A percentile compares a stretch with the other conserved stretches of the same genome.
These are phyloP conservation scores for Wickerhamiella pararugosa DNA, from an alignment of 1,139 yeast genomes.

Conservation along the genomic window DNA sequence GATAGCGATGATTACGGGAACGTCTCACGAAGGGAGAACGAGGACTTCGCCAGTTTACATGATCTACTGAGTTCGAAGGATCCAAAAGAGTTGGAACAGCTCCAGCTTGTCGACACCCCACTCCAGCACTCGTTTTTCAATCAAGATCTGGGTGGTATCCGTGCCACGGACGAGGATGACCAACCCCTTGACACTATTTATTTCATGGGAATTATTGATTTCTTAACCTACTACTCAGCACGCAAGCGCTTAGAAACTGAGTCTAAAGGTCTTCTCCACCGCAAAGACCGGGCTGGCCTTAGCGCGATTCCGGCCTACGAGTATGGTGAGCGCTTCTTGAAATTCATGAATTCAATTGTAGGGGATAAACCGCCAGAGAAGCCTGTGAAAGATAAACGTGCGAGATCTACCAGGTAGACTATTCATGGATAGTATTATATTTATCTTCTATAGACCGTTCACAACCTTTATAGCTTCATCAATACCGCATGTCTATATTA, in stretches of 20 bases:
- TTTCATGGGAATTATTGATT: constrained; percentile 88
- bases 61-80: constrained; percentile 25
- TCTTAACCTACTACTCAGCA: constrained; percentile 70
- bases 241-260: constrained; percentile 73
- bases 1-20: constrained; percentile 9
- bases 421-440: no score
- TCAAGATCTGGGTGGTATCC: constrained; percentile 75
- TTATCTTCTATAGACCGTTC: no score
- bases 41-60: constrained; percentile 24
- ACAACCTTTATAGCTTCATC: no score
- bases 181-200: constrained; percentile 61
- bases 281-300: constrained; percentile 40
- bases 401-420: no score
- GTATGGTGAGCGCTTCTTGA: constrained; percentile 73
- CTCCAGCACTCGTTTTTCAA: constrained; percentile 45
- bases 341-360: constrained; percentile 33
- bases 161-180: constrained; percentile 53
- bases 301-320: constrained; percentile 86
- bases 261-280: constrained; percentile 60
- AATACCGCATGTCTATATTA: no score
- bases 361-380: no score
- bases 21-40: constrained; percentile 10
- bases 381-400: no score
- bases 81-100: constrained; percentile 24
- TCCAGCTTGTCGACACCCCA: constrained; percentile 21